Evolutionary conservation across 768 basidiomycete genomes (phyloP).

Genomic region (Strobilomyces confusus): DNA sequence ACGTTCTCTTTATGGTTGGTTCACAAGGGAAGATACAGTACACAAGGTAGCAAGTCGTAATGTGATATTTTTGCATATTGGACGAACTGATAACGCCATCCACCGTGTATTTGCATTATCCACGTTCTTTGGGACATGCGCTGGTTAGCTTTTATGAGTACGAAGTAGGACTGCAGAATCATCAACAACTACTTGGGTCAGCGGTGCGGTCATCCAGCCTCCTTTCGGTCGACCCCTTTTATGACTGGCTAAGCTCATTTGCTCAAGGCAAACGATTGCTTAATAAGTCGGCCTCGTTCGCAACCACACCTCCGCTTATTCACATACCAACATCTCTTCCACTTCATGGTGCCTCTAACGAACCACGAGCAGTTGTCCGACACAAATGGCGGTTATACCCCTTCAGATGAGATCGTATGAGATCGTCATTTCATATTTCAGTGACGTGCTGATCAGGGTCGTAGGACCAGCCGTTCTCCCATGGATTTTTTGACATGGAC

Average conservation of each 20-base stretch:
- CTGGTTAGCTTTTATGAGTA: background rate
- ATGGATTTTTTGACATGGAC: conserved; percentile 29
- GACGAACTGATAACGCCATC: conserved; percentile 24
- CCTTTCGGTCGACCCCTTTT: background rate
- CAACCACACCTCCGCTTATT: background rate
- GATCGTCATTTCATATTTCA: background rate
- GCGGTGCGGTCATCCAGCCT: background rate
- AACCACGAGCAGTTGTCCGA: conserved; percentile 1
- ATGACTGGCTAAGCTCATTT: background rate
- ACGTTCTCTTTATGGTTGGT: conserved; percentile 3
- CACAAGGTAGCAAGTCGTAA: conserved; percentile 27
- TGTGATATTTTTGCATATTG: conserved; percentile 30
- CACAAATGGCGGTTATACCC: background rate
- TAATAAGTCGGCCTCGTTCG: conserved; percentile 15
- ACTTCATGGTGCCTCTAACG: conserved; percentile 1
- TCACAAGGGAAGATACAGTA: conserved; percentile 22
- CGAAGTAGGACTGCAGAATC: background rate
- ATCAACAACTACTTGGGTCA: background rate
- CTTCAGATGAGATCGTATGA: conserved; percentile 12
- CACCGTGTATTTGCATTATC: conserved; percentile 24
- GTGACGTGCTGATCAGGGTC: conserved; percentile 4
- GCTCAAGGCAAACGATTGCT: conserved; percentile 6
- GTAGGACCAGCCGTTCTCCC: conserved; percentile 28
- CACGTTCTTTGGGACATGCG: conserved; percentile 21
- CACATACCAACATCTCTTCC: background rate